Evolutionary conservation across 805 yeast species (phyloP).

Genomic region (Candida namnaoensis): DNA sequence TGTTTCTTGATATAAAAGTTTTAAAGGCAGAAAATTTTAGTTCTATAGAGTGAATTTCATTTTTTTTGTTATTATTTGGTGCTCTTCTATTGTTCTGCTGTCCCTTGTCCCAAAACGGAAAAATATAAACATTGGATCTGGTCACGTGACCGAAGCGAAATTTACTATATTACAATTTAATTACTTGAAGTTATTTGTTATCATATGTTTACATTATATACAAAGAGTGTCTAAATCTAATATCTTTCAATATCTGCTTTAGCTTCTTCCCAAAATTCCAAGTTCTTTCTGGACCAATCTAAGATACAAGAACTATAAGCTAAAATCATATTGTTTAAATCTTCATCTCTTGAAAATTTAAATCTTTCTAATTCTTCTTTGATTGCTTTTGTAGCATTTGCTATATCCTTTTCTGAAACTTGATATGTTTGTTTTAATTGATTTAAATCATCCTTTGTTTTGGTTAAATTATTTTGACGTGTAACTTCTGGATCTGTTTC

Average conservation of each 20-base stretch:
- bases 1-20: too few species aligned
- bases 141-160: background rate
- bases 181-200: too few species aligned
- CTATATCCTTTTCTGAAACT: constrained; percentile 45
- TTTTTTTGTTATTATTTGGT: too few species aligned
- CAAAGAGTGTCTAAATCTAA: too few species aligned
- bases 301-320: constrained; percentile 48
- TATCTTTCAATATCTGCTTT: constrained; percentile 10
- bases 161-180: too few species aligned
- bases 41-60: too few species aligned
- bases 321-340: constrained; percentile 40
- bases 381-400: constrained; percentile 35
- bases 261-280: constrained; percentile 64
- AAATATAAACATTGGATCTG: too few species aligned
- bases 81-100: too few species aligned
- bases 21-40: too few species aligned
- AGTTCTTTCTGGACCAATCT: constrained; percentile 60
- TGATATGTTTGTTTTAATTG: constrained; percentile 41
- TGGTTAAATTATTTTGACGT: constrained; percentile 39
- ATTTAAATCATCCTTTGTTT: constrained; percentile 34
- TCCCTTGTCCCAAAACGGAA: background rate
- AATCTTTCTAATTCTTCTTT: constrained; percentile 32
- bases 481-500: constrained; percentile 63
- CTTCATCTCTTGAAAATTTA: constrained; percentile 39
- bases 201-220: too few species aligned